phyloP scores from a whole-genome alignment of 441 rosid species.

The Omphalea diandra region DNA sequence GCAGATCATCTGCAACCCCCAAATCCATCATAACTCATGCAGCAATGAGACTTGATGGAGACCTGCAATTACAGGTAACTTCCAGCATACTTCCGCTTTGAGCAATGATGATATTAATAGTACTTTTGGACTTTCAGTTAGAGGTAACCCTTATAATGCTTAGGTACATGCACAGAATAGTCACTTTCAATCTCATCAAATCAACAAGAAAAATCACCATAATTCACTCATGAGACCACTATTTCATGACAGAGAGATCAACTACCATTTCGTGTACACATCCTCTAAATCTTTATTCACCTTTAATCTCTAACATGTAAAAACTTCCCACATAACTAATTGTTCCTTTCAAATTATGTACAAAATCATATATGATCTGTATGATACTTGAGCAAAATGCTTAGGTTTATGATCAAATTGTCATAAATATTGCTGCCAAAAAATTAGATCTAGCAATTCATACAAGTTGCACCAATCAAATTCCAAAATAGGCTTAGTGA shows the following conservation, averaged over 20 bases:
- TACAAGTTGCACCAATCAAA: background rate
- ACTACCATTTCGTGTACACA: background rate
- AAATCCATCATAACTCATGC: conserved; percentile 3
- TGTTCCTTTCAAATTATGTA: background rate
- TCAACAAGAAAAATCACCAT: background rate
- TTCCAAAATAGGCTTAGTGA: background rate
- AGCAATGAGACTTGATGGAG: background rate
- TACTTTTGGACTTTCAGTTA: background rate
- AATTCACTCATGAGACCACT: background rate
- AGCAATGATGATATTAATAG: background rate
- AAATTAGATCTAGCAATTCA: background rate
- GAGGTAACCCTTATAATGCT: conserved; percentile 1
- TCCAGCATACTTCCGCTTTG: background rate
- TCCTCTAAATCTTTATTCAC: background rate
- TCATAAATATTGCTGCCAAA: background rate
- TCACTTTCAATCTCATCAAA: background rate
- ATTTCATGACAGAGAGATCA: background rate
- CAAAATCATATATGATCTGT: background rate
- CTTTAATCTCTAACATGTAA: background rate
- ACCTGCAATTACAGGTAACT: background rate
- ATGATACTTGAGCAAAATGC: background rate
- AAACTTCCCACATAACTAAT: background rate
- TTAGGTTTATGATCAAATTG: background rate
- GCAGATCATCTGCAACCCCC: too few species aligned
- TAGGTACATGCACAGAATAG: background rate